Conservation (phyloP, 495 filamentous ascomycete species). For the Elaphomyces granulatus region DNA sequence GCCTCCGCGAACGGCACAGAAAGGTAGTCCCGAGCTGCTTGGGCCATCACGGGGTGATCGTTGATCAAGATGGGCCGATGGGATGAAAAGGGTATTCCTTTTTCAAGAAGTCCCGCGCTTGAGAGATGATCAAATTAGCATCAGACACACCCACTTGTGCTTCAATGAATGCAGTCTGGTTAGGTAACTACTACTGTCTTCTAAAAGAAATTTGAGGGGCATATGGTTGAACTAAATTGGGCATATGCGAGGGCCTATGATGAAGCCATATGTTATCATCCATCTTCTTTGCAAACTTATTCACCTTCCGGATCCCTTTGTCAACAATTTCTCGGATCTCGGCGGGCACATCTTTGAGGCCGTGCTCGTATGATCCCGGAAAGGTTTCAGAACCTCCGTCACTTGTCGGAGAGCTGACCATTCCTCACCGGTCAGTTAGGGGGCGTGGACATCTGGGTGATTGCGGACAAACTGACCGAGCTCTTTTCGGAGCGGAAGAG, state of each 20-base stretch:
- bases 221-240: too few species aligned
- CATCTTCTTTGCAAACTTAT: slow-evolving; percentile 7
- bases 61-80: too few species aligned
- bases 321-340: slow-evolving; percentile 5
- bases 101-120: slow-evolving; percentile 6
- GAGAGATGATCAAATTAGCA: slow-evolving; percentile 6
- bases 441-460: slow-evolving; percentile 5
- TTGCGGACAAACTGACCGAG: slow-evolving; percentile 5
- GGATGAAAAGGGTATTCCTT: slow-evolving; percentile 8
- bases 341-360: slow-evolving; percentile 5
- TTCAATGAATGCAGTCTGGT: too few species aligned
- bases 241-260: slow-evolving; percentile 6
- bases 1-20: slow-evolving; percentile 7
- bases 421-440: slow-evolving; percentile 6
- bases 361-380: slow-evolving; percentile 6
- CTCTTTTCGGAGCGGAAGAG: slow-evolving; percentile 4
- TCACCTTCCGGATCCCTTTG: slow-evolving; percentile 4
- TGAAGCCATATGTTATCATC: slow-evolving; percentile 5
- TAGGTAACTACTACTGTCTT: too few species aligned
- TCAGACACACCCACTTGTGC: too few species aligned
- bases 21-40: slow-evolving; percentile 8
- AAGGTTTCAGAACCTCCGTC: slow-evolving; percentile 6
- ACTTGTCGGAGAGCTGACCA: slow-evolving; percentile 6
- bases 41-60: too few species aligned
- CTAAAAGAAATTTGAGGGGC: too few species aligned